Evolutionary conservation across 495 filamentous ascomycete species (phyloP).

Genomic region (Trichoderma orchidacearum): DNA sequence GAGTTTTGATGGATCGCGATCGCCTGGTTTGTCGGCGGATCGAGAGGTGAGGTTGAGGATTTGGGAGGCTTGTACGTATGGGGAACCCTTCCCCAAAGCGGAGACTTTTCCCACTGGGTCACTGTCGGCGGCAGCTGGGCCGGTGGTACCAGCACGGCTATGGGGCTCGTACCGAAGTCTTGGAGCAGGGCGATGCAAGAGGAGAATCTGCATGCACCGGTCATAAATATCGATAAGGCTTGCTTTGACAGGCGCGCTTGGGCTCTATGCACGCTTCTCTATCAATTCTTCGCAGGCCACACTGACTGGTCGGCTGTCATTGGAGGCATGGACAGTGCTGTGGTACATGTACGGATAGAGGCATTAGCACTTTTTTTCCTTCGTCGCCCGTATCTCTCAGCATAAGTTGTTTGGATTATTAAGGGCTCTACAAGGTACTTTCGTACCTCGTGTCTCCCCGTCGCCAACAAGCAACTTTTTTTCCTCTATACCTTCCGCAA

Average conservation of each 20-base stretch:
- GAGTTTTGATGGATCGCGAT: conserved; percentile 24
- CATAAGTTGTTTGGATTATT: not conserved
- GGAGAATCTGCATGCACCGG: not conserved
- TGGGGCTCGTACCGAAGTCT: not conserved
- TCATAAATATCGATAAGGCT: conserved; percentile 1
- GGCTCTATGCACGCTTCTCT: not conserved
- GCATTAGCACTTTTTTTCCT: not conserved
- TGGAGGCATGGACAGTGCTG: not conserved
- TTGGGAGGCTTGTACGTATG: conserved; percentile 8
- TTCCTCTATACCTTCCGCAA: not conserved
- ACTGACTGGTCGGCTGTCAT: too few relatives aligned
- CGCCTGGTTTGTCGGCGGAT: conserved; percentile 23
- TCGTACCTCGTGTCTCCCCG: too few relatives aligned
- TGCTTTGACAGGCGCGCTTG: not conserved
- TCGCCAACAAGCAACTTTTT: too few relatives aligned
- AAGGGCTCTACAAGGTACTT: too few relatives aligned
- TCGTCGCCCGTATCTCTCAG: too few relatives aligned
- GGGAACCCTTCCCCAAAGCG: conserved; percentile 2
- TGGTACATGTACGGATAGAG: not conserved
- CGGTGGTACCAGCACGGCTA: not conserved
- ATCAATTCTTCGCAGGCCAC: not conserved
- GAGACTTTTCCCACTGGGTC: conserved; percentile 3
- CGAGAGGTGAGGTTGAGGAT: conserved; percentile 33
- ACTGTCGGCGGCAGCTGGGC: not conserved
- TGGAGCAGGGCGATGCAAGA: conserved; percentile 1